phyloP scores from a whole-genome alignment of 2,329 filamentous ascomycete genomes.

The Teratosphaeria epicoccoides region DNA sequence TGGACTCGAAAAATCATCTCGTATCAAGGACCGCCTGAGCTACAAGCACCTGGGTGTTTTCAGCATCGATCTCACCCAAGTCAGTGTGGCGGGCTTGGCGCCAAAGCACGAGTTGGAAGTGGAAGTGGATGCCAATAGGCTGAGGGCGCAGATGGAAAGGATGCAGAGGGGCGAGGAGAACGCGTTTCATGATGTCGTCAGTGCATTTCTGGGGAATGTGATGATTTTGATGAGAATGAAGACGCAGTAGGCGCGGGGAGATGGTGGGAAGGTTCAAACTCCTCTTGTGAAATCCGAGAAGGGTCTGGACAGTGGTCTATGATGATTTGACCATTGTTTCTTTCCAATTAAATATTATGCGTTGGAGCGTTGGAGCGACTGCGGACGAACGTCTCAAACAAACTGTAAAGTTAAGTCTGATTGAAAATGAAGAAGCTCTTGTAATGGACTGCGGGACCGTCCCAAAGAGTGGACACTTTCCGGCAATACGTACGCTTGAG shows the following conservation, averaged over 20 bases:
- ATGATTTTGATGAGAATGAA: neutral
- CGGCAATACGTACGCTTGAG: too few species aligned
- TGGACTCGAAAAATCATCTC: slow-evolving; percentile 30
- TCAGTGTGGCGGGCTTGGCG: slow-evolving; percentile 45
- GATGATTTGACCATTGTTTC: too few species aligned
- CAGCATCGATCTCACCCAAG: slow-evolving; percentile 87
- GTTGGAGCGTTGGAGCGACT: too few species aligned
- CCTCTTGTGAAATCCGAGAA: too few species aligned
- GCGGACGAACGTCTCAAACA: too few species aligned
- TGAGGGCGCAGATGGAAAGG: slow-evolving; percentile 55
- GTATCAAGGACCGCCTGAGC: slow-evolving; percentile 74
- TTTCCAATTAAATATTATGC: too few species aligned
- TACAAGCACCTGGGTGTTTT: slow-evolving; percentile 73
- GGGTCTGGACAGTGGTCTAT: too few species aligned
- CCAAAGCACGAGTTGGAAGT: slow-evolving; percentile 77
- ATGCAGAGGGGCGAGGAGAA: slow-evolving; percentile 36
- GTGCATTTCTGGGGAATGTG: neutral
- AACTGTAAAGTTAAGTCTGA: too few species aligned
- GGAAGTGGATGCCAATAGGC: slow-evolving; percentile 54
- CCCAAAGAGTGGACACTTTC: too few species aligned
- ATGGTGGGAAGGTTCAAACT: too few species aligned
- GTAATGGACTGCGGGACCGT: too few species aligned
- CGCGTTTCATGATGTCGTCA: slow-evolving; percentile 55
- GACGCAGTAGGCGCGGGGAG: neutral
- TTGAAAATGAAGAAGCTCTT: too few species aligned